A percentile compares a stretch with the other conserved stretches of the same genome.
These are phyloP conservation scores for Aspergillus glaucus DNA, from an alignment of 2,329 filamentous ascomycete genomes.

Conservation along the genomic window DNA sequence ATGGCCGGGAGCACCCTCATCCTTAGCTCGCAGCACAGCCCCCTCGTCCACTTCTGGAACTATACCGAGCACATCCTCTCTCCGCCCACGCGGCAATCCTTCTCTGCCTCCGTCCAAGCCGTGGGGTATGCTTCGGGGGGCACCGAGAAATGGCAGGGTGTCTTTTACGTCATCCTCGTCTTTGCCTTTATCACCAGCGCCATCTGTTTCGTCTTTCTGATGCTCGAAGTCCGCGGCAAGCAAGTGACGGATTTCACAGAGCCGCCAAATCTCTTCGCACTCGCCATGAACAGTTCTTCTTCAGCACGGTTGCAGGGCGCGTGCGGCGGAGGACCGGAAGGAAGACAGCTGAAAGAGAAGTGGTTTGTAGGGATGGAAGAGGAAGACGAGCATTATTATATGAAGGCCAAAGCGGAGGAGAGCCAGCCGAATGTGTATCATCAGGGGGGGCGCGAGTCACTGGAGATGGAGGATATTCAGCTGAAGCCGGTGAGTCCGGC, in stretches of 20 bases:
- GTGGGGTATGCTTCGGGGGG: no score
- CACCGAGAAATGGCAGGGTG: no score
- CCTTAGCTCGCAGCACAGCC: slow-evolving; percentile 32
- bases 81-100: no score
- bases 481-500: slow-evolving; percentile 22
- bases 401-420: slow-evolving; percentile 30
- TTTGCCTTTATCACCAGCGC: no score
- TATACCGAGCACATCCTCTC: no score
- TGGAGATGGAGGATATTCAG: slow-evolving; percentile 13
- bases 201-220: slow-evolving; percentile 58
- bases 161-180: no score
- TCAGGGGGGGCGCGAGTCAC: slow-evolving; percentile 1
- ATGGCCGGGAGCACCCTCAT: slow-evolving; percentile 62
- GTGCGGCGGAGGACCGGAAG: slow-evolving; percentile 51
- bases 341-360: slow-evolving; percentile 42
- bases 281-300: slow-evolving; percentile 62
- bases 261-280: slow-evolving; percentile 65
- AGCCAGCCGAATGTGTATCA: slow-evolving; percentile 2
- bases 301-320: slow-evolving; percentile 47
- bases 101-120: no score
- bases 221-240: slow-evolving; percentile 47
- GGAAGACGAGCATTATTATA: slow-evolving; percentile 48
- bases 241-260: slow-evolving; percentile 75
- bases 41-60: no score
- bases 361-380: slow-evolving; percentile 44